Evolutionary conservation across 1,284 basidiomycete species (phyloP).

Genomic region (Austroboletus niveus): DNA sequence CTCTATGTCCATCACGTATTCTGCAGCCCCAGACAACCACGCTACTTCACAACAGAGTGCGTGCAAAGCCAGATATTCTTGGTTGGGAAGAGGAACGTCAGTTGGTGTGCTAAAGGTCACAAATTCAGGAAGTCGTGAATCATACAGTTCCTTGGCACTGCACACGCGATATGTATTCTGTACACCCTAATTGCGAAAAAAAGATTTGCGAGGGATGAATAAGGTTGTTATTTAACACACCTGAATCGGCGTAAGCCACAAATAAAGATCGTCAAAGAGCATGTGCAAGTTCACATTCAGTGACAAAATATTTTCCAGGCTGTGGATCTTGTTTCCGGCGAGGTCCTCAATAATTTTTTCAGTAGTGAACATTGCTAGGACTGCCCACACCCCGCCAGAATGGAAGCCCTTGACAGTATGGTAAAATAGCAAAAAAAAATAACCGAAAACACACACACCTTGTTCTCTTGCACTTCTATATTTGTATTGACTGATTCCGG

Average conservation of each 20-base stretch:
- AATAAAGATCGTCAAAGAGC: not conserved
- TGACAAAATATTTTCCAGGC: slow-evolving; percentile 5
- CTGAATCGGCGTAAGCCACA: slow-evolving; percentile 4
- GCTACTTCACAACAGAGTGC: slow-evolving; percentile 3
- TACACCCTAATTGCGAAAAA: not conserved
- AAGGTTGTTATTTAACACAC: not conserved
- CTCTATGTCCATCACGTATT: slow-evolving; percentile 2
- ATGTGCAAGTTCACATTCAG: not conserved
- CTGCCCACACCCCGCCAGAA: not conserved
- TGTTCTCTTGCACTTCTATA: not conserved
- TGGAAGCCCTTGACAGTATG: not conserved
- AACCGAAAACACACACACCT: not conserved
- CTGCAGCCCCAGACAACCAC: slow-evolving; percentile 2
- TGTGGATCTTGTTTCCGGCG: not conserved
- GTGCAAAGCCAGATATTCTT: not conserved
- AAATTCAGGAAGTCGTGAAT: not conserved
- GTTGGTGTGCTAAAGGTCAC: not conserved
- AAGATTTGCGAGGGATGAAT: too few species aligned
- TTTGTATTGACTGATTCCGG: not conserved
- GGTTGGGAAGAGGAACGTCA: not conserved
- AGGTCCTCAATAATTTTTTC: not conserved
- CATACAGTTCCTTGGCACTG: not conserved
- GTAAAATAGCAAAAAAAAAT: not conserved
- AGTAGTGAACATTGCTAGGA: not conserved
- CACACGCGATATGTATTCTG: not conserved